Base-by-base conservation (phyloP, 495 filamentous ascomycete species). In the Penicillium argentinense region DNA sequence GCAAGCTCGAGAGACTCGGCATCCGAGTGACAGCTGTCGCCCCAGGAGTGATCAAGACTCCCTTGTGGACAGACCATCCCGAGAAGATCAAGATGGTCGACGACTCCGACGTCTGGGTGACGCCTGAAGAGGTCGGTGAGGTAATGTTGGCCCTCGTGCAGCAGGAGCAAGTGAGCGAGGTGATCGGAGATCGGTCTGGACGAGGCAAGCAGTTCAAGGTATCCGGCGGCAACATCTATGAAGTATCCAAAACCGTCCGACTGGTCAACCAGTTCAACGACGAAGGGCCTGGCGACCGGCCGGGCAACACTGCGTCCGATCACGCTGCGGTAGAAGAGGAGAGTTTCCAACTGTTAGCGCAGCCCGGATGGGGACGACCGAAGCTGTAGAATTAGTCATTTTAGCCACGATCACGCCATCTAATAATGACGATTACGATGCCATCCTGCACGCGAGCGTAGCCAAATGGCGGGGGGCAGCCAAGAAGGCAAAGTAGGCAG, bases 11-110 rank as follows among this genome's bases (percentile, higher is more conserved):
- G 5, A 59, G 49, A 2, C 60, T 80, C 19, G 82, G 81, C 2
- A 81, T 88, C 45, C 58, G 81, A 1, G 81, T 87, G 14, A 83
- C 78, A 25, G 83, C 76, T 1, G 83, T 87, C 1, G 82, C 84
- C 23, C 84, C 85, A 0, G 85, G 82, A 3, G 59, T 85, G 1
- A 81, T 86, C 51, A 81, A 81, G 54, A 87, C 84, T 1, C 80
- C 85, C 21, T 57, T 88, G 3, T 88, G 83, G 83, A 82, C 78
- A 0, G 82, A 87, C 1, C 69, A 85, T 51, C 81, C 83, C 11
- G 83, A 87, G 59, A 87, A 88, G 57, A 13, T 83, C 42, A 68
- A 69, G 47, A 73, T 83, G 59, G 47, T 76, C 41, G 66, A 69
- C 6, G 59, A 53, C 1, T 47, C 57, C 16, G 82, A 84, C 55